phyloP scores from a whole-genome alignment of 306 rosid genomes.

The Acacia crassicarpa region DNA sequence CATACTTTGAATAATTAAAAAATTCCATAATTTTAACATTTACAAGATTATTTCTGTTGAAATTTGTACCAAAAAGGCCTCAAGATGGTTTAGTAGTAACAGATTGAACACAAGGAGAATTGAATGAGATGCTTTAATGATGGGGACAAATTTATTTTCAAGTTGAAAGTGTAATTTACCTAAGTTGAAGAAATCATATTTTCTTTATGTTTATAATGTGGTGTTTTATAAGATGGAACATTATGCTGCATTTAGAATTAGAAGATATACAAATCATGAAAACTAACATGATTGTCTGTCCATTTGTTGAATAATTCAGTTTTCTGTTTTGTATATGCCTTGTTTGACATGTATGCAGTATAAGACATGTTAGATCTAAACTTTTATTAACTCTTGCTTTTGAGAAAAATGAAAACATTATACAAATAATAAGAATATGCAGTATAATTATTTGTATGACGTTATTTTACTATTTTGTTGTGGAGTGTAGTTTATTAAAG shows the following conservation, averaged over 20 bases:
- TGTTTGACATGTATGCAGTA: not conserved
- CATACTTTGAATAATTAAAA: not conserved
- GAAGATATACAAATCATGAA: not conserved
- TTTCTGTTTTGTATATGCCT: not conserved
- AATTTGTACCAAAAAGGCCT: not conserved
- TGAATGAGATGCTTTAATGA: not conserved
- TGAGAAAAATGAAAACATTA: not conserved
- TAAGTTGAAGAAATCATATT: not conserved
- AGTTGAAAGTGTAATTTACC: not conserved
- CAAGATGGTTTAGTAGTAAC: not conserved
- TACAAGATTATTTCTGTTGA: not conserved
- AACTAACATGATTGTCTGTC: not conserved
- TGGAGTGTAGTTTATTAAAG: not conserved
- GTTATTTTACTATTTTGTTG: not conserved
- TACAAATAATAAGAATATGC: not conserved
- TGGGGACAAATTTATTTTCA: not conserved
- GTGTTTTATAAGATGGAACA: not conserved
- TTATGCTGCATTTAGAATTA: not conserved
- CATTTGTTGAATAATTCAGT: not conserved
- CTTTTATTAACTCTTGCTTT: not conserved
- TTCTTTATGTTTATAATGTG: not conserved
- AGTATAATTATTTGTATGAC: not conserved
- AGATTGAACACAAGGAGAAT: not conserved
- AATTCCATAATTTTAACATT: not conserved
- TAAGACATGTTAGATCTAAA: not conserved